Evolutionary conservation across 2,329 filamentous ascomycete genomes (phyloP), one percentile per base, ranked within the genome.

Genomic region (Fusarium sambucinum): DNA sequence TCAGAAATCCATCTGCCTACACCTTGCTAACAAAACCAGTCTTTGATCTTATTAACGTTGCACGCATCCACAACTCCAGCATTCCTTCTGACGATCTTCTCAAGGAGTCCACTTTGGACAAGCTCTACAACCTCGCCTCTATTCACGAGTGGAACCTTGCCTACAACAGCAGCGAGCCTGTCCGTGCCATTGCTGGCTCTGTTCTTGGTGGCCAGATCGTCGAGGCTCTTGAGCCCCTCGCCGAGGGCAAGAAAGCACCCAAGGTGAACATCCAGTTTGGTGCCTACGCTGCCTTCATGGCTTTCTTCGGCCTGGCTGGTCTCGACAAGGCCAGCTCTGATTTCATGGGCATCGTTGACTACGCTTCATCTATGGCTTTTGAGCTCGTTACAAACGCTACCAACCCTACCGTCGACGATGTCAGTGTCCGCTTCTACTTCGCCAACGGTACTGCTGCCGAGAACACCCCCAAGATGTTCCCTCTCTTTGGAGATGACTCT

Each of bases 271-370:
- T 87, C 72, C 84, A 89, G 73, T 87, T 89, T 69, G 87, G 87
- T 66, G 85, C 86, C 68, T 90, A 90, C 75, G 86, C 80, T 55
- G 83, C 84, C 58, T 89, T 90, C 79, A 82, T 87, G 75, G 84
- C 87, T 57, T 89, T 90, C 80, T 90, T 90, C 75, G 87, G 87
- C 10, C 82, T 89, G 19, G 80, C 86, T 8, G 77, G 83, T 63
- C 82, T 90, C 57, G 80, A 81, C 8, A 74, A 79, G 14, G 84
- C 80, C 3, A 86, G 84, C 60, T 70, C 80, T 2, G 81, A 92
- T 77, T 97, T 97, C 82, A 89, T 82, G 61, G 92, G 92, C 55
- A 82, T 97, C 14, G 89, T 90, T n/a, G 90, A 94, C 80, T 97
- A 97, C 74, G 93, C 93, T 7, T 91, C 90, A 4, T 89, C 89